These are phyloP conservation scores for Botrytis aclada DNA, from an alignment of 2,329 filamentous ascomycete genomes.

Conservation along the genomic window DNA sequence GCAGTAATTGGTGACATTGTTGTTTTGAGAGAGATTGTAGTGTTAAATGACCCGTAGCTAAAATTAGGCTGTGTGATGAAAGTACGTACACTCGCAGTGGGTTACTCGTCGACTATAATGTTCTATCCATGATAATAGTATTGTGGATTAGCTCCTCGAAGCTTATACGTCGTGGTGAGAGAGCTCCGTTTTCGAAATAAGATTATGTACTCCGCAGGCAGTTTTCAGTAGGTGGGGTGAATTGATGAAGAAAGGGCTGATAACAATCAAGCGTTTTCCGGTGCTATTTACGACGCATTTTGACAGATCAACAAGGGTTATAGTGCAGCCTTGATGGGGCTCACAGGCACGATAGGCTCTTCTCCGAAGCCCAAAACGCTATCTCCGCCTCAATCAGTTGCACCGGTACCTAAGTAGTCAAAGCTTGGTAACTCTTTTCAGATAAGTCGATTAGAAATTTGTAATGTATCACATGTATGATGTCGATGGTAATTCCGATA, in stretches of 20 bases:
- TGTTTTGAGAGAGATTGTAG: neutral
- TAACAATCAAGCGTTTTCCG: neutral
- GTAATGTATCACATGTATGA: neutral
- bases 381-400: constrained; percentile 1
- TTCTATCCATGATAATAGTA: neutral
- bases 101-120: neutral
- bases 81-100: neutral
- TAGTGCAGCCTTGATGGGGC: neutral
- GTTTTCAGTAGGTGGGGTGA: neutral
- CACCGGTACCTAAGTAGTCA: neutral
- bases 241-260: neutral
- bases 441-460: neutral
- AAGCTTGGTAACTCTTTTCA: constrained; percentile 4
- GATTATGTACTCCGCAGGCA: neutral
- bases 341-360: neutral
- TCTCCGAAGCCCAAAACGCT: constrained; percentile 13
- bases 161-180: neutral
- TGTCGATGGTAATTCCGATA: neutral
- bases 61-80: neutral
- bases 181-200: neutral
- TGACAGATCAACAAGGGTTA: neutral
- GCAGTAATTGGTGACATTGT: neutral
- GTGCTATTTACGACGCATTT: neutral
- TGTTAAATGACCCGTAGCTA: neutral
- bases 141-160: neutral